These are phyloP conservation scores for Hanseniaspora occidentalis DNA, from an alignment of 805 yeast genomes.

Conservation along the genomic window DNA sequence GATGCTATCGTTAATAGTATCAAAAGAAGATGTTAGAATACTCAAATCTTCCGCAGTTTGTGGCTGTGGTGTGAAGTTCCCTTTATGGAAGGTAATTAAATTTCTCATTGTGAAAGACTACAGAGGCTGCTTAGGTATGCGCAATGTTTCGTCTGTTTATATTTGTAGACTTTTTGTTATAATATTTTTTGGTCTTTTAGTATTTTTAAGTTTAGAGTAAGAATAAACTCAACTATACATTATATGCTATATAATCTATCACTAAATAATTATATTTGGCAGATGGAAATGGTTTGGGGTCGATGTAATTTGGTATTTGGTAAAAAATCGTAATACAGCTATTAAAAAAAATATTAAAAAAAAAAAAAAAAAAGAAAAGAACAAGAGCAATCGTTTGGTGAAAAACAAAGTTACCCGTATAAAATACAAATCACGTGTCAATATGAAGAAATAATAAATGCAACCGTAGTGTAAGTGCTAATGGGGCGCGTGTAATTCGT, in stretches of 20 bases:
- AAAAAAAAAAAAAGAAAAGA: background rate
- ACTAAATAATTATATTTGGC: no score
- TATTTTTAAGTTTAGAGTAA: background rate
- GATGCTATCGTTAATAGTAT: constrained; percentile 48
- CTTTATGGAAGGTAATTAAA: constrained; percentile 22
- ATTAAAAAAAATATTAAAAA: background rate
- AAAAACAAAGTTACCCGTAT: no score
- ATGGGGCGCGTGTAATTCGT: no score
- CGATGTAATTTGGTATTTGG: no score
- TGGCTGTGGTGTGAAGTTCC: constrained; percentile 17
- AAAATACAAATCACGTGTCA: no score
- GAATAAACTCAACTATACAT: background rate
- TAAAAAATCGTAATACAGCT: background rate
- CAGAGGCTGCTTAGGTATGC: background rate
- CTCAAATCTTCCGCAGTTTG: constrained; percentile 7
- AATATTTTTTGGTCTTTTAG: background rate
- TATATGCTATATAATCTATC: background rate
- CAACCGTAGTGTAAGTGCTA: no score
- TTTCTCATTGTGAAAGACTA: constrained; percentile 24
- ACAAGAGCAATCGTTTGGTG: no score
- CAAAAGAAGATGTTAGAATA: background rate
- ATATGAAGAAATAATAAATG: no score
- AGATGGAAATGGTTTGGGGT: no score
- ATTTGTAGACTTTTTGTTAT: background rate
- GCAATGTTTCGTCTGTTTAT: no score